A percentile compares a stretch with the other conserved stretches of the same genome.
phyloP scores from a whole-genome alignment of 805 yeast genomes.

The Yueomyces sp. region DNA sequence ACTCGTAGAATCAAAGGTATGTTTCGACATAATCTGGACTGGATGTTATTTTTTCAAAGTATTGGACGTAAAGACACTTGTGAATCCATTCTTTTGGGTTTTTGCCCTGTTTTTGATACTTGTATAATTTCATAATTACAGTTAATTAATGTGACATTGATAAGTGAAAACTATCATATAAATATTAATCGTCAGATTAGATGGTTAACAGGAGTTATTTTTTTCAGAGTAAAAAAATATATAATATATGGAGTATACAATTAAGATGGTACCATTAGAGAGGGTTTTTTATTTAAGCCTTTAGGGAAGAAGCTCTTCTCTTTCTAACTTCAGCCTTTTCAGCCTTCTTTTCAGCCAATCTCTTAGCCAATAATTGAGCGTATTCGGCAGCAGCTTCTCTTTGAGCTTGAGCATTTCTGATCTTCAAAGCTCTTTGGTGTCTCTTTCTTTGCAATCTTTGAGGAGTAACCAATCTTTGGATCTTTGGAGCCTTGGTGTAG shows the following conservation, averaged over 20 bases:
- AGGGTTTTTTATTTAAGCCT: slow-evolving; percentile 41
- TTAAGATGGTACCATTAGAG: slow-evolving; percentile 3
- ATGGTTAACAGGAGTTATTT: no score
- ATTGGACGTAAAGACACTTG: no score
- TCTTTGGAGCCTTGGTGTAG: slow-evolving; percentile 99
- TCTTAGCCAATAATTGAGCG: slow-evolving; percentile 96
- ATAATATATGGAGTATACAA: slow-evolving; percentile 4
- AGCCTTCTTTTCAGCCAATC: slow-evolving; percentile 96
- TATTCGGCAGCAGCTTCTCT: slow-evolving; percentile 99
- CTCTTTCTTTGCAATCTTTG: slow-evolving; percentile 99
- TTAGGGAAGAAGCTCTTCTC: slow-evolving; percentile 99
- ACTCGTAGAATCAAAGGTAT: no score
- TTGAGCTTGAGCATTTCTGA: slow-evolving; percentile 94
- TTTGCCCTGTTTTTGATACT: no score
- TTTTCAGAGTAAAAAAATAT: slow-evolving; percentile 1
- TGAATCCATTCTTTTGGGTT: no score
- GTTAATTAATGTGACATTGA: no score
- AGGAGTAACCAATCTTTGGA: slow-evolving; percentile 98
- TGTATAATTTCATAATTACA: no score
- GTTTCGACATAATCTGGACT: no score
- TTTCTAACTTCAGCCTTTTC: slow-evolving; percentile 97
- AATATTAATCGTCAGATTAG: no score
- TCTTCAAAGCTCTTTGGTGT: slow-evolving; percentile 84
- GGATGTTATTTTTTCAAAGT: no score
- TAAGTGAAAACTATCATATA: no score